Conservation (phyloP, 768 basidiomycete genomes). For the Lactifluus piperatus region DNA sequence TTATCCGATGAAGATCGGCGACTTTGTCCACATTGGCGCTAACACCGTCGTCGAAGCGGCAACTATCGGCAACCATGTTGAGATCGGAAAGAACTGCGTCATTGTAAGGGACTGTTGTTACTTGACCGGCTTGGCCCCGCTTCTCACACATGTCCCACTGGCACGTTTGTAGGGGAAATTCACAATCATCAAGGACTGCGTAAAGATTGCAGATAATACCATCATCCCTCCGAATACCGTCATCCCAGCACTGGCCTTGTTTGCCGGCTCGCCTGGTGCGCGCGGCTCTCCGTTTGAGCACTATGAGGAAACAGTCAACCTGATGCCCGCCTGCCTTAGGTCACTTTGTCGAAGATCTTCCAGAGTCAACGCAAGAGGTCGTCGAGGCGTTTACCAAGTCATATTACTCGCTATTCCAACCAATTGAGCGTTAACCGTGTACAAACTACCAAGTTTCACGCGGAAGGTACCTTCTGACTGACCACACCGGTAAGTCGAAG, state of each 20-base stretch:
- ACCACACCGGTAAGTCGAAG: neutral
- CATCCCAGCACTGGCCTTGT: slow-evolving; percentile 78
- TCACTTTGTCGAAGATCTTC: slow-evolving; percentile 72
- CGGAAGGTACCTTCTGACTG: neutral
- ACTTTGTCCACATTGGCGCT: slow-evolving; percentile 92
- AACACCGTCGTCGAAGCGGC: slow-evolving; percentile 88
- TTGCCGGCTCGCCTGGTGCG: slow-evolving; percentile 84
- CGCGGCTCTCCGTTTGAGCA: neutral
- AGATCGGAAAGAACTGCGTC: slow-evolving; percentile 92
- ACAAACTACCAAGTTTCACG: neutral
- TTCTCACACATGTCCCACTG: neutral
- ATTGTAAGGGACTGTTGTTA: slow-evolving; percentile 48
- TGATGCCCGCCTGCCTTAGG: slow-evolving; percentile 35
- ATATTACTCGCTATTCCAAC: slow-evolving; percentile 77
- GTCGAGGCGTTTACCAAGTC: slow-evolving; percentile 81
- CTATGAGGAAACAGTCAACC: neutral
- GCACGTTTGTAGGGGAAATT: slow-evolving; percentile 80
- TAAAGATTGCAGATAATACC: slow-evolving; percentile 80
- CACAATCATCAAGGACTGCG: slow-evolving; percentile 93
- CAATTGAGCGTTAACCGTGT: slow-evolving; percentile 26
- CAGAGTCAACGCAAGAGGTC: slow-evolving; percentile 90
- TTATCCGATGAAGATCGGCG: slow-evolving; percentile 95
- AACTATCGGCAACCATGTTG: slow-evolving; percentile 86
- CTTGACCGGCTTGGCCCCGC: neutral
- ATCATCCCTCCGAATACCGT: slow-evolving; percentile 89